A percentile compares a stretch with the other conserved stretches of the same genome.
These are phyloP conservation scores for Heritiera littoralis DNA, from an alignment of 345 rosid species.

Conservation along the genomic window DNA sequence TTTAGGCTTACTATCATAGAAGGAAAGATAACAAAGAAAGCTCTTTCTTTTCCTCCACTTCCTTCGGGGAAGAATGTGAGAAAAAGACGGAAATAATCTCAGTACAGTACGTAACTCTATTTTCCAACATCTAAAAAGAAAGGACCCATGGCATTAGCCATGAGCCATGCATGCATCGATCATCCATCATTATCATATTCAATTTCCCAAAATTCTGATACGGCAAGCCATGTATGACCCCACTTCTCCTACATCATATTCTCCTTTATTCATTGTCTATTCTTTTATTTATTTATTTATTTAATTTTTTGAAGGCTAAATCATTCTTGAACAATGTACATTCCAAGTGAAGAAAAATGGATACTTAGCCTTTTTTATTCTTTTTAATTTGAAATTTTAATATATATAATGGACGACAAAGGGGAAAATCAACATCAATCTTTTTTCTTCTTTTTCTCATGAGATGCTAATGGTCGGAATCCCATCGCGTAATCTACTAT, in stretches of 20 bases:
- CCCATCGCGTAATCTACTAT: not conserved
- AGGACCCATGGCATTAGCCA: not conserved
- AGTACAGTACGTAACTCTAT: not conserved
- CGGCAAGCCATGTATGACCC: slow-evolving; percentile 13
- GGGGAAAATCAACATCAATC: slow-evolving; percentile 32
- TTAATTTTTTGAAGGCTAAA: not conserved
- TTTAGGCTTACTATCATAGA: not conserved
- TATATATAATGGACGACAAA: slow-evolving; percentile 28
- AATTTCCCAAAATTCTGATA: not conserved
- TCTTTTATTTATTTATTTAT: too few relatives aligned
- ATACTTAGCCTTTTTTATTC: not conserved
- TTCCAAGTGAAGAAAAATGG: not conserved
- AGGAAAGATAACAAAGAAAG: not conserved
- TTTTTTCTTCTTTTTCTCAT: slow-evolving; percentile 21
- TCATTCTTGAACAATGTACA: slow-evolving; percentile 4
- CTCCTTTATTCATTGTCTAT: not conserved
- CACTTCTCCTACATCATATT: not conserved
- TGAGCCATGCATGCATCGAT: too few relatives aligned
- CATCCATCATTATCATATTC: not conserved
- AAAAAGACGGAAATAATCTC: not conserved
- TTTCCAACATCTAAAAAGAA: not conserved
- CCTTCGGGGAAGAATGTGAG: not conserved
- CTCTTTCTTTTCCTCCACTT: not conserved
- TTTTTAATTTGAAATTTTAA: not conserved
- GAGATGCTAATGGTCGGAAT: slow-evolving; percentile 45